Percentiles rank a stretch among this genome's conserved stretches.
Evolutionary conservation across 192 early-diverging fungal genomes (phyloP).

Genomic region (Funneliformis geosporum): DNA sequence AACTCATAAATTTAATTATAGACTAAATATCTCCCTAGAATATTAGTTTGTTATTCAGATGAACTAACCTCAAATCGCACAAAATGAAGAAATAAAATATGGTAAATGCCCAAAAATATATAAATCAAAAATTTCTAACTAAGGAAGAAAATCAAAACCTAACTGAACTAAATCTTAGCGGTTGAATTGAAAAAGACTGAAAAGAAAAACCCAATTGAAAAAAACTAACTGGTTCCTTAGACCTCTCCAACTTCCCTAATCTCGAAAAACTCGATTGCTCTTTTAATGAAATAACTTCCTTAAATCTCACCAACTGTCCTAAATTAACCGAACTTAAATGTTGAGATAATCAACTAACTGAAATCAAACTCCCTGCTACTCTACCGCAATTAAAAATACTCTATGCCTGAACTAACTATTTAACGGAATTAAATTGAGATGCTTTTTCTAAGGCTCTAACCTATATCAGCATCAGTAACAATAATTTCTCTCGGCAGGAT

Average conservation of each 20-base stretch:
- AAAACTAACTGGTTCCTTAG: background rate
- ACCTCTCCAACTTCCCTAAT: background rate
- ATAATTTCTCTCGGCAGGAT: background rate
- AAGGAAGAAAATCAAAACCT: too few relatives aligned
- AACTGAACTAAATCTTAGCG: too few relatives aligned
- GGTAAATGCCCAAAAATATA: too few relatives aligned
- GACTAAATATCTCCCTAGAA: too few relatives aligned
- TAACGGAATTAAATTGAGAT: background rate
- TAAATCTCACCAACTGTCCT: background rate
- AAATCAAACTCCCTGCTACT: background rate
- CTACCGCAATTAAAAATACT: too few relatives aligned
- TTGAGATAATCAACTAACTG: background rate
- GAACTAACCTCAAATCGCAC: too few relatives aligned
- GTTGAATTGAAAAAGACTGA: background rate
- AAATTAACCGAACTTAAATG: background rate
- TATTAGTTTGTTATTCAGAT: too few relatives aligned
- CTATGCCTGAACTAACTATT: background rate
- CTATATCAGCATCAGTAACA: conserved; percentile 5
- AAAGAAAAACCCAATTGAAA: too few relatives aligned
- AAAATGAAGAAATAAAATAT: too few relatives aligned
- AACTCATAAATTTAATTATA: too few relatives aligned
- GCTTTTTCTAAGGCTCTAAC: background rate
- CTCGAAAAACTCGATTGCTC: background rate
- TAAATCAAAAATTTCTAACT: too few relatives aligned
- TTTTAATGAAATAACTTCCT: background rate